Base-by-base conservation (phyloP, 768 basidiomycete genomes). In the Boletus huronensis region DNA sequence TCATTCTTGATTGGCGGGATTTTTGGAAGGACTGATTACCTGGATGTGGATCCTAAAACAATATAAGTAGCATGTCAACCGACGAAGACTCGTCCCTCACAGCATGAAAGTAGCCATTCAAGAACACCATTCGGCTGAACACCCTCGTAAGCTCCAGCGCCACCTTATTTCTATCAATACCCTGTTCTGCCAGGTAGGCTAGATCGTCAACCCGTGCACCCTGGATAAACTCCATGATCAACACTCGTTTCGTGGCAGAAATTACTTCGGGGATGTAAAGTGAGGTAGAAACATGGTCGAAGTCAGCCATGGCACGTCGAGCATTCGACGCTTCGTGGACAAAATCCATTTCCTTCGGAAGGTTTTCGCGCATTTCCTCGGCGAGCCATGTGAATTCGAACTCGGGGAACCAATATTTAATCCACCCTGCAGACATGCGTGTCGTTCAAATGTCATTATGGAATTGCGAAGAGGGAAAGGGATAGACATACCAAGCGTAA, bases 261-360 rank as follows among this genome's bases (percentile, higher is more conserved):
- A 97, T 75, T 2, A 98, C 87, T 61, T 84, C 72, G 1, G 88
- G 97, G 39, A 99, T 87, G 72, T 98, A 96, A 45, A 98, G 74
- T 2, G 95, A 92, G 17, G 90, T 86, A 32, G 77, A 76, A 50
- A 90, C 66, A 55, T 82, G 67, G 31, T 77, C 71, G 64, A 99
- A 99, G 57, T 97, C 89, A 5, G 77, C 66, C 19, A 64, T 70
- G 10, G 88, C 84, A 28, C 84, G 79, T n/a, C 75, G 78, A 5
- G 97, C 88, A 67, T 98, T 99, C 8, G 73, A 70, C 3, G 93
- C 93, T 75, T 99, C 97, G 59, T 93, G 85, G 14, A 82, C 72
- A 65, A 99, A 98, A 72, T 99, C 85, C 91, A 98, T 91, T 72
- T 98, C 95, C 62, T 88, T 87, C 0, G 93, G 93, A 28, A 92